A percentile compares a stretch with the other conserved stretches of the same genome.
Evolutionary conservation across 2,329 filamentous ascomycete genomes (phyloP).

Genomic region (Aureobasidium lini): DNA sequence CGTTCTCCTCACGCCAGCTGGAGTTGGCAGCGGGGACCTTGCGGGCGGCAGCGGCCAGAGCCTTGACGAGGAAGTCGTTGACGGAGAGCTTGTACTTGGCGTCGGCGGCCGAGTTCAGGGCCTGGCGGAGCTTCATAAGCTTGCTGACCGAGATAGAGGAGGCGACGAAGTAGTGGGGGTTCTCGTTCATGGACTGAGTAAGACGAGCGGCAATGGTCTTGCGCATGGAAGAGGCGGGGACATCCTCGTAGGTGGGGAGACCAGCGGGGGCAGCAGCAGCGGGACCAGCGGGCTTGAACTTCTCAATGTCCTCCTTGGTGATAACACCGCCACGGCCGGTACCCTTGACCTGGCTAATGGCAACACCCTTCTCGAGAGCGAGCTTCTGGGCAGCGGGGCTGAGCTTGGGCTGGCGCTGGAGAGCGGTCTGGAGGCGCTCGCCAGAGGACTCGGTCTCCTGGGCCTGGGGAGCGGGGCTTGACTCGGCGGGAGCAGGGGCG

Average conservation of each 20-base stretch:
- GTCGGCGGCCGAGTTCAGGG: constrained; percentile 79
- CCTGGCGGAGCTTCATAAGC: constrained; percentile 90
- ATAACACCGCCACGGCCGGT: constrained; percentile 79
- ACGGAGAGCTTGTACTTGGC: constrained; percentile 99
- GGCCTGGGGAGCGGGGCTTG: constrained; percentile 44
- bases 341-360: constrained; percentile 73
- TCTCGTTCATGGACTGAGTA: constrained; percentile 79
- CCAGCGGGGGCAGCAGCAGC: constrained; percentile 44
- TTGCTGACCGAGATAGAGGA: constrained; percentile 86
- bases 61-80: constrained; percentile 99
- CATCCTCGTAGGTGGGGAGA: constrained; percentile 66
- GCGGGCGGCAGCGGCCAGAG: constrained; percentile 75
- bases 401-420: constrained; percentile 73
- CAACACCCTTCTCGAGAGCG: constrained; percentile 76
- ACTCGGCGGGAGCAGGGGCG: constrained; percentile 42
- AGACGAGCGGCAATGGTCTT: constrained; percentile 94
- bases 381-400: constrained; percentile 69
- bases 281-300: constrained; percentile 50
- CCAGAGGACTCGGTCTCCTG: constrained; percentile 66
- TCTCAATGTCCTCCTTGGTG: constrained; percentile 89
- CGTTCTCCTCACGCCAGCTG: constrained; percentile 76
- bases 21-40: constrained; percentile 96
- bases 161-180: constrained; percentile 97
- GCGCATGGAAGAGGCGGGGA: constrained; percentile 84
- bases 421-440: constrained; percentile 71